phyloP scores from a whole-genome alignment of 2,329 filamentous ascomycete genomes.

The Venturia nashicola region DNA sequence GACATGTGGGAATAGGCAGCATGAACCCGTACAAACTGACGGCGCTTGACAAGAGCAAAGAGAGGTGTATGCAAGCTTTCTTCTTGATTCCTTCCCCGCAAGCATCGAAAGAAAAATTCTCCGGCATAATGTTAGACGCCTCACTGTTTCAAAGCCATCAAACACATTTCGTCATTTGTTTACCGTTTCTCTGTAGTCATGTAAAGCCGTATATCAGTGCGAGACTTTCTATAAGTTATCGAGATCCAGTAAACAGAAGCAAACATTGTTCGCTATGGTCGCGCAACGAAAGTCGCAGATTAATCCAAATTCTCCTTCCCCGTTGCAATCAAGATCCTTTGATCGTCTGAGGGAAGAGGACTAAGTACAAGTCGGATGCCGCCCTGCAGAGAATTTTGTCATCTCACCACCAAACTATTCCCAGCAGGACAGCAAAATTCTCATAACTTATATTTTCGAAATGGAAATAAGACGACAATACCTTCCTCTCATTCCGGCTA shows the following conservation, averaged over 20 bases:
- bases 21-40: no score
- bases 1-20: no score
- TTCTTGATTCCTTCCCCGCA: no score
- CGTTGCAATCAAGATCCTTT: neutral
- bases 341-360: no score
- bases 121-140: no score
- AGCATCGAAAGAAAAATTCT: no score
- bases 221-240: neutral
- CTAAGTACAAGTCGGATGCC: neutral
- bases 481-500: neutral
- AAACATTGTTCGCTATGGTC: neutral
- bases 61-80: no score
- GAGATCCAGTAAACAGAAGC: neutral
- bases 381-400: neutral
- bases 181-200: no score
- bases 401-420: neutral
- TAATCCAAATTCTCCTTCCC: neutral
- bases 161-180: no score
- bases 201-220: no score
- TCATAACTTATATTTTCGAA: neutral
- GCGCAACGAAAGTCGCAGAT: neutral
- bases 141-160: no score
- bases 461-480: neutral
- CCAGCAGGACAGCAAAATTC: neutral
- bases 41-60: no score